Percentiles rank a stretch among this genome's conserved stretches.
phyloP scores from a whole-genome alignment of 2,329 filamentous ascomycete species.

The Berkeleyomyces basicola region DNA sequence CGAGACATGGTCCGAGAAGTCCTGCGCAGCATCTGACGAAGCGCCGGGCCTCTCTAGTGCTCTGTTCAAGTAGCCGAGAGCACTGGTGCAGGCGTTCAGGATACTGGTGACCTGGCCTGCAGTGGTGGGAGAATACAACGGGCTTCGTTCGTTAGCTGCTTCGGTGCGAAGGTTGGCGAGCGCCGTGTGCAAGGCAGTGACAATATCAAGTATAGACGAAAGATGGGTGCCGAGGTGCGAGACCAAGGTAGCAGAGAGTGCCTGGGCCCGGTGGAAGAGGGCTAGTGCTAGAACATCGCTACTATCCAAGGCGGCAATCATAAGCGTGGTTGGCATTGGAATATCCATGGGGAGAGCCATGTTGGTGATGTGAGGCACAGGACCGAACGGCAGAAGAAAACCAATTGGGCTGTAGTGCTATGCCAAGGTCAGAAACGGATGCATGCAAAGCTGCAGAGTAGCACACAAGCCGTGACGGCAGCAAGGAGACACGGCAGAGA shows the following conservation, averaged over 20 bases:
- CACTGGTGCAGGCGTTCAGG: slow-evolving; percentile 37
- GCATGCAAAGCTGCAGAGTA: not conserved
- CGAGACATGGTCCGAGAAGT: slow-evolving; percentile 6
- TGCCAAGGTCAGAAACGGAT: not conserved
- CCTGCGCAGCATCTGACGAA: slow-evolving; percentile 17
- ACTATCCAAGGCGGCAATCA: slow-evolving; percentile 32
- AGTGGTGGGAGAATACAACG: slow-evolving; percentile 30
- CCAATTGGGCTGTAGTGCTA: not conserved
- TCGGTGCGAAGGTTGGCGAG: slow-evolving; percentile 42
- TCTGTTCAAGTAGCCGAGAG: slow-evolving; percentile 36
- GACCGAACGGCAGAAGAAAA: not conserved
- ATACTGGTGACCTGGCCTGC: slow-evolving; percentile 33
- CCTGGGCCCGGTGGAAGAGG: slow-evolving; percentile 34
- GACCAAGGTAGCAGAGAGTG: slow-evolving; percentile 22
- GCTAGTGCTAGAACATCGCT: slow-evolving; percentile 38
- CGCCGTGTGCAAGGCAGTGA: slow-evolving; percentile 37
- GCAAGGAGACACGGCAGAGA: not conserved
- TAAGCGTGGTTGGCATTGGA: slow-evolving; percentile 1
- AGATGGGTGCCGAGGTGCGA: slow-evolving; percentile 22
- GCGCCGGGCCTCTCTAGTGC: slow-evolving; percentile 31
- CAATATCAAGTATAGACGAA: slow-evolving; percentile 28
- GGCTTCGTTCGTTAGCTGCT: slow-evolving; percentile 36
- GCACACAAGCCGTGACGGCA: not conserved
- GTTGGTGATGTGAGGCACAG: not conserved
- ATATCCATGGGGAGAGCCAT: slow-evolving; percentile 14